A percentile compares a stretch with the other conserved stretches of the same genome.
phyloP scores from a whole-genome alignment of 257 asterid species.

The Pogostemon cablin region DNA sequence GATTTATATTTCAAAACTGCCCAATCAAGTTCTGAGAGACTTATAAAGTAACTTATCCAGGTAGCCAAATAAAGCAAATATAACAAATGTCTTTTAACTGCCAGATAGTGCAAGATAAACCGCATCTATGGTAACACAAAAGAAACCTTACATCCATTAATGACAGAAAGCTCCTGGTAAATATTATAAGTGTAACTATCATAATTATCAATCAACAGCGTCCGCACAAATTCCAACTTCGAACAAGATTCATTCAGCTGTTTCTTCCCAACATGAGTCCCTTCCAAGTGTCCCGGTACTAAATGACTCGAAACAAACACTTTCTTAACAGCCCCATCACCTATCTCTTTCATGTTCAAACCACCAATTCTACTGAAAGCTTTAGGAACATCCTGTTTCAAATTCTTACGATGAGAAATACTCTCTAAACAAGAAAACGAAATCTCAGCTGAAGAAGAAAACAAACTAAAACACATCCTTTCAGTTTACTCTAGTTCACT shows the following conservation, averaged over 20 bases:
- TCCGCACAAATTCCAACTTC: slow-evolving; percentile 63
- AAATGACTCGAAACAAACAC: slow-evolving; percentile 57
- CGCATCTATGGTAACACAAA: neutral
- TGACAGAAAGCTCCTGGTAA: slow-evolving; percentile 85
- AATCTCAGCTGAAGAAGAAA: slow-evolving; percentile 59
- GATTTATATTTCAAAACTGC: slow-evolving; percentile 6
- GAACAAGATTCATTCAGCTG: slow-evolving; percentile 46
- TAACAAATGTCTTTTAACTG: slow-evolving; percentile 7
- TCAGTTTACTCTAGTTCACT: neutral
- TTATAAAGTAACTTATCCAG: neutral
- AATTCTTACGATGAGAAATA: slow-evolving; percentile 38
- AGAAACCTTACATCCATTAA: slow-evolving; percentile 76
- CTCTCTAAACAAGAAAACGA: slow-evolving; percentile 51
- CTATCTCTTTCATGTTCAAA: slow-evolving; percentile 38
- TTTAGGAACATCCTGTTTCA: slow-evolving; percentile 44
- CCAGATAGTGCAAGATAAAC: slow-evolving; percentile 12
- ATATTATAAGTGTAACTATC: slow-evolving; percentile 97
- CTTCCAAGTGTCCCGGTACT: slow-evolving; percentile 66
- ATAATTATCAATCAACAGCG: slow-evolving; percentile 89
- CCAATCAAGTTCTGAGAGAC: neutral
- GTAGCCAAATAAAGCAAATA: neutral
- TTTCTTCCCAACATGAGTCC: slow-evolving; percentile 51
- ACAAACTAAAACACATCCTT: slow-evolving; percentile 49
- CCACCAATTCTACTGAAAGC: slow-evolving; percentile 43
- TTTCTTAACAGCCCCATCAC: slow-evolving; percentile 41